These are phyloP conservation scores for Backusella luteola DNA, from an alignment of 192 early-diverging fungal species.

Conservation along the genomic window DNA sequence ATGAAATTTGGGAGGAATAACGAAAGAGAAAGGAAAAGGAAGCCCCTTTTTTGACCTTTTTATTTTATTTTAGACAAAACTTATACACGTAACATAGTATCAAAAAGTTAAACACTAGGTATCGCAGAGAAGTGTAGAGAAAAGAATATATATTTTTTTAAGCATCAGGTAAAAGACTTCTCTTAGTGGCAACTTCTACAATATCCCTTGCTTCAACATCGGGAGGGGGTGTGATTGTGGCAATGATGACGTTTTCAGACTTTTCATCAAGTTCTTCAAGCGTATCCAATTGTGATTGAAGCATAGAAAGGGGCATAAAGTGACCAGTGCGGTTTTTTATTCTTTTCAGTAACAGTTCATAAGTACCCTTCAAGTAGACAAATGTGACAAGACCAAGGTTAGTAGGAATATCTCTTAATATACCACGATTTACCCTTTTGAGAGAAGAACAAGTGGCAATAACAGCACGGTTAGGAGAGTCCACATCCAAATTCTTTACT, in stretches of 20 bases:
- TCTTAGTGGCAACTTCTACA: neutral
- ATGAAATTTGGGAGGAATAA: neutral
- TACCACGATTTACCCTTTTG: constrained; percentile 57
- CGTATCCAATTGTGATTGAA: constrained; percentile 63
- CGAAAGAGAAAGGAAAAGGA: neutral
- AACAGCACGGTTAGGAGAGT: constrained; percentile 30
- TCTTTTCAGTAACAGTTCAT: constrained; percentile 43
- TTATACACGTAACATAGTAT: neutral
- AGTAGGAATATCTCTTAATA: constrained; percentile 40
- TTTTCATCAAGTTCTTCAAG: constrained; percentile 49
- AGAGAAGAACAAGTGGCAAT: constrained; percentile 67
- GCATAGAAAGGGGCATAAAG: constrained; percentile 49
- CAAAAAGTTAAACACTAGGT: neutral
- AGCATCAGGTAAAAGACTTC: neutral
- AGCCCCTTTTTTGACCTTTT: neutral
- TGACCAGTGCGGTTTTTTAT: constrained; percentile 47
- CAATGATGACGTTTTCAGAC: constrained; percentile 30
- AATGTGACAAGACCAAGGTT: constrained; percentile 40
- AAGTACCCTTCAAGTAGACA: constrained; percentile 56
- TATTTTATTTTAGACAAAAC: neutral
- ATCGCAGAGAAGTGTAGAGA: neutral
- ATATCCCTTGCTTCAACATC: neutral
- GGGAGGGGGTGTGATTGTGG: constrained; percentile 14
- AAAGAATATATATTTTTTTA: neutral
- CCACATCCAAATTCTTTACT: constrained; percentile 14